Conservation (phyloP, 306 rosid genomes). For the Acacia acuminata region DNA sequence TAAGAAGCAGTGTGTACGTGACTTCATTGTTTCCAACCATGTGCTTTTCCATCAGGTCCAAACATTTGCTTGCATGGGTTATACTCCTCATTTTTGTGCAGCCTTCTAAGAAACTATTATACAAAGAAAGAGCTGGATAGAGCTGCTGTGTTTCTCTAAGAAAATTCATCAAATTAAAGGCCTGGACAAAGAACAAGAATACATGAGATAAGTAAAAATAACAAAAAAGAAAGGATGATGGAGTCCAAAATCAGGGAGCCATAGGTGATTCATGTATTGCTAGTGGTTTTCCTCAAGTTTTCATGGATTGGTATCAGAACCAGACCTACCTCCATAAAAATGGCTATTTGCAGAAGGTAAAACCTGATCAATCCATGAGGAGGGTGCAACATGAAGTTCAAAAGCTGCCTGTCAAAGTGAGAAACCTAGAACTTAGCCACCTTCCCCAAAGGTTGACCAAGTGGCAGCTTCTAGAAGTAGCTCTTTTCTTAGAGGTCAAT, state of each 20-base stretch:
- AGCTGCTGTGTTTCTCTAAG: constrained; percentile 54
- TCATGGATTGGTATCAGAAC: neutral
- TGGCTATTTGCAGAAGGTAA: neutral
- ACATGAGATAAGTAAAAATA: constrained; percentile 24
- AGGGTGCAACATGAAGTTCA: neutral
- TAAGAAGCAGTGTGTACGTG: constrained; percentile 70
- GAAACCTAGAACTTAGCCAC: neutral
- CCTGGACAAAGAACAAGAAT: constrained; percentile 53
- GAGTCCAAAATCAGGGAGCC: neutral
- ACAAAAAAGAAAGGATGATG: neutral
- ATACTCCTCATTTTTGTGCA: constrained; percentile 47
- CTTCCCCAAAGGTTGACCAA: neutral
- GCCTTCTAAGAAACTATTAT: constrained; percentile 61
- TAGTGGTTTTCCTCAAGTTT: neutral
- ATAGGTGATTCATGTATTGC: neutral
- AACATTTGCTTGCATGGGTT: constrained; percentile 64
- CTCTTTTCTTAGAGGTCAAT: neutral
- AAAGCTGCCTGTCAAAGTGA: neutral
- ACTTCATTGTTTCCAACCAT: constrained; percentile 76
- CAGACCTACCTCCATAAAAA: neutral
- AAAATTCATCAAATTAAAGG: constrained; percentile 57
- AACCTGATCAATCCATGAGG: neutral
- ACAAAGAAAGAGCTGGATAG: constrained; percentile 46
- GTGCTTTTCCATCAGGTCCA: constrained; percentile 73
- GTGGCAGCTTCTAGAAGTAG: neutral